Base-by-base conservation (phyloP, 1,284 basidiomycete species). In the Microbotryum lychnidis-dioicae region DNA sequence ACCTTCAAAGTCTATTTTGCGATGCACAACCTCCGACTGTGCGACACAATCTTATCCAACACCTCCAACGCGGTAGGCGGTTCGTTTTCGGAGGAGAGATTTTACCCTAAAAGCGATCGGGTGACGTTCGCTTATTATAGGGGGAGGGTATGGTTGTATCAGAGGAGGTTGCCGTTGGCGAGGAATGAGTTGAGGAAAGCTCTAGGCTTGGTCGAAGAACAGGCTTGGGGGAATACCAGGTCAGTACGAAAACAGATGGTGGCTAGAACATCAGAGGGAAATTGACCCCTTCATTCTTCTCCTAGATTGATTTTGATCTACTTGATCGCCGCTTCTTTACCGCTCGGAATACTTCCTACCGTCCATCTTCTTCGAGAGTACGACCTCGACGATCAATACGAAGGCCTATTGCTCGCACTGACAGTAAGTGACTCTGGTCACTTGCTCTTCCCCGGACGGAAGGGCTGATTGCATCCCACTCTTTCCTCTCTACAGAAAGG, bases 11-110 rank as follows among this genome's bases (percentile, higher is more conserved):
- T 73, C 53, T 73, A 72, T 57, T 73, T 73, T 37, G 63, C 70
- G 58, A 61, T 72, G n/a, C 74, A 75, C 58, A 78, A 78, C 57
- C 73, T 77, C 37, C 72, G 76, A 3, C 64, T 78, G 2, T 77
- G 76, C 65, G 76, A 77, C 60, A 78, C 77, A 0, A 75, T 78
- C n/a, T 62, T 78, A 18, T 75, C 74, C 27, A 76, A 75, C 51
- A 75, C 75, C 21, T 69, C 74, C 33, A 75, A 76, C 58, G 74
- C 75, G 7, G 59, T 74, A 16, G 50, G 47, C 53, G 53, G 58
- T n/a, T 66, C 64, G 12, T 69, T 75, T 46, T 55, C 58, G 18
- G 46, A 20, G 10, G 29, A 73, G 48, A 66, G 70, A 25, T 70
- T 74, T 25, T 77, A 74, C 62, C 70, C 75, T 0, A 68, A 68